Percentiles rank a stretch among this genome's conserved stretches.
phyloP scores from a whole-genome alignment of 305 asterid species.

The Solanum hybrid region DNA sequence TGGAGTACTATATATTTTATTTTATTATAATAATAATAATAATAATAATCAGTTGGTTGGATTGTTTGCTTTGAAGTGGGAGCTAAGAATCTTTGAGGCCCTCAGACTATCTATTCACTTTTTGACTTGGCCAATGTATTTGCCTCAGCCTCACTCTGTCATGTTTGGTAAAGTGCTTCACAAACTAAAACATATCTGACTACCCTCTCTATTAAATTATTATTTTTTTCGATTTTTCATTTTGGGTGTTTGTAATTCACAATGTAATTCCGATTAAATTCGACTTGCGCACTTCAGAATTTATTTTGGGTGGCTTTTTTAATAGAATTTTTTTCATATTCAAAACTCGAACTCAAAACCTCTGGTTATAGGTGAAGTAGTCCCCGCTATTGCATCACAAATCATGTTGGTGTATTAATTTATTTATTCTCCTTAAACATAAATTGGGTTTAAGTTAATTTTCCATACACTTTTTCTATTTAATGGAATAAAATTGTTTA shows the following conservation, averaged over 20 bases:
- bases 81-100: constrained; percentile 32
- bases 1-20: background rate
- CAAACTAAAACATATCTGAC: background rate
- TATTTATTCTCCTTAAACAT: background rate
- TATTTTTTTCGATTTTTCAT: too few species aligned
- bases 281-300: accelerated
- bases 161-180: background rate
- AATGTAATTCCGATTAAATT: too few species aligned
- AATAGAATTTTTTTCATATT: too few species aligned
- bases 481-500: background rate
- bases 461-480: background rate
- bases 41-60: constrained; percentile 20
- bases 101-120: constrained; percentile 21
- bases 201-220: background rate
- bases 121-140: constrained; percentile 23
- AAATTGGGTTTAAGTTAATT: background rate
- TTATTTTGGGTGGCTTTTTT: too few species aligned
- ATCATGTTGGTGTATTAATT: background rate
- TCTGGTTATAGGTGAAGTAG: too few species aligned
- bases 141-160: constrained; percentile 14
- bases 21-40: too few species aligned
- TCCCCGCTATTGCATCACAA: background rate
- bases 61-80: constrained; percentile 33
- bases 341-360: accelerated
- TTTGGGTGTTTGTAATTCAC: too few species aligned